These are phyloP conservation scores for Tetracladium marchalianum DNA, from an alignment of 495 filamentous ascomycete genomes.

Conservation along the genomic window DNA sequence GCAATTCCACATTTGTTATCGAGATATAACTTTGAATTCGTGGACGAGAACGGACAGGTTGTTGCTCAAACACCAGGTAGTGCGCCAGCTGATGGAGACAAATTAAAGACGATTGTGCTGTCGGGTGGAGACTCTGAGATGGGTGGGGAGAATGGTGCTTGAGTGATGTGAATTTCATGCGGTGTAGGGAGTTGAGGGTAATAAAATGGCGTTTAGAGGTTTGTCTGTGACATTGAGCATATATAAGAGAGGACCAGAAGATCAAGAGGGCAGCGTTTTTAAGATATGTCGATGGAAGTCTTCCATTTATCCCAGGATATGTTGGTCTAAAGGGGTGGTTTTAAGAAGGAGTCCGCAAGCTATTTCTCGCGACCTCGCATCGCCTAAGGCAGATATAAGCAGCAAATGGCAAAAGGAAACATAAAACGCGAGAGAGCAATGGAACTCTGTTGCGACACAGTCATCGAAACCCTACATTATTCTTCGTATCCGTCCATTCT, in stretches of 20 bases:
- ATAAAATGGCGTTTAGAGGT: constrained; percentile 14
- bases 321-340: too few relatives aligned
- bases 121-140: constrained; percentile 47
- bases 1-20: constrained; percentile 92
- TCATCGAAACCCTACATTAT: too few relatives aligned
- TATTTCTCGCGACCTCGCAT: too few relatives aligned
- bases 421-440: too few relatives aligned
- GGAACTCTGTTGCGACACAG: too few relatives aligned
- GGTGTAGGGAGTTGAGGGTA: background rate
- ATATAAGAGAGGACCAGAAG: background rate
- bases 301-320: too few relatives aligned
- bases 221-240: background rate
- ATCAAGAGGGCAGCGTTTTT: too few relatives aligned
- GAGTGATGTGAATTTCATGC: background rate
- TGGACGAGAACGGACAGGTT: constrained; percentile 88
- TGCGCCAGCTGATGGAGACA: constrained; percentile 35
- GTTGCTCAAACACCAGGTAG: constrained; percentile 77
- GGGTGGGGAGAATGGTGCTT: background rate
- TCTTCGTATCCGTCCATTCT: background rate
- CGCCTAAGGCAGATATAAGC: too few relatives aligned
- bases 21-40: constrained; percentile 94
- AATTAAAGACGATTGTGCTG: constrained; percentile 59
- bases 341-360: too few relatives aligned
- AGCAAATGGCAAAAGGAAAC: too few relatives aligned
- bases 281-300: too few relatives aligned